Evolutionary conservation across 2,329 filamentous ascomycete species (phyloP).

Genomic region (Phialophora tarda): DNA sequence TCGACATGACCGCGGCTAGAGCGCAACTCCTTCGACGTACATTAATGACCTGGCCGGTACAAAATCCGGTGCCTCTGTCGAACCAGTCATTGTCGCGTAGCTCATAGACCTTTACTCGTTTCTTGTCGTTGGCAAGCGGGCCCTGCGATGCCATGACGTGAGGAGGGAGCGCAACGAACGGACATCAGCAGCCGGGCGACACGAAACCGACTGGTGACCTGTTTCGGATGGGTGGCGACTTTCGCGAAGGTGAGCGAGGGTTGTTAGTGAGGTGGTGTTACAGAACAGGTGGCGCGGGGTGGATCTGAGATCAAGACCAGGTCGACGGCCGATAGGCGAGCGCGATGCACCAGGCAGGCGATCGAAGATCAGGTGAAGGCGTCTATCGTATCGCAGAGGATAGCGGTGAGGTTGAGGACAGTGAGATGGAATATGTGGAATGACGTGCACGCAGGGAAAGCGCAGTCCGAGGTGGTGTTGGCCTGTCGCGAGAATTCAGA

Average conservation of each 20-base stretch:
- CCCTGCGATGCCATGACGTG: constrained; percentile 54
- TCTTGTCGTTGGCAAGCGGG: constrained; percentile 57
- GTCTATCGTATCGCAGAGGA: constrained; percentile 5
- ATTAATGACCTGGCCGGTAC: constrained; percentile 74
- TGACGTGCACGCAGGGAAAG: constrained; percentile 27
- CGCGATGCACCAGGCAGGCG: constrained; percentile 22
- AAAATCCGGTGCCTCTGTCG: constrained; percentile 95
- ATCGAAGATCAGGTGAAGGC: constrained; percentile 4
- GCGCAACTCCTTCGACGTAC: constrained; percentile 58
- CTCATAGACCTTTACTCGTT: constrained; percentile 96
- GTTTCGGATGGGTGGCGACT: constrained; percentile 17
- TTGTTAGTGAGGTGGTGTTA: constrained; percentile 21
- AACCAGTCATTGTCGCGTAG: constrained; percentile 99
- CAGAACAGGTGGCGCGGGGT: constrained; percentile 34
- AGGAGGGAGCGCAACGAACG: constrained; percentile 30
- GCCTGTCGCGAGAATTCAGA: constrained; percentile 23
- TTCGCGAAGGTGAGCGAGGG: constrained; percentile 22
- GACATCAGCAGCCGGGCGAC: constrained; percentile 34
- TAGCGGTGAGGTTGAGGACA: constrained; percentile 15
- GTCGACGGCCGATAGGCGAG: constrained; percentile 22
- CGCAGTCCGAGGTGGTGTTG: constrained; percentile 9
- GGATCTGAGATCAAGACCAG: constrained; percentile 19
- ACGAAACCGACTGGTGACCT: constrained; percentile 24
- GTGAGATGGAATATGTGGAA: constrained; percentile 17
- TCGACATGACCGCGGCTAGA: not conserved